Base-by-base conservation (phyloP, 768 basidiomycete species). In the Trametes gibbosa region DNA sequence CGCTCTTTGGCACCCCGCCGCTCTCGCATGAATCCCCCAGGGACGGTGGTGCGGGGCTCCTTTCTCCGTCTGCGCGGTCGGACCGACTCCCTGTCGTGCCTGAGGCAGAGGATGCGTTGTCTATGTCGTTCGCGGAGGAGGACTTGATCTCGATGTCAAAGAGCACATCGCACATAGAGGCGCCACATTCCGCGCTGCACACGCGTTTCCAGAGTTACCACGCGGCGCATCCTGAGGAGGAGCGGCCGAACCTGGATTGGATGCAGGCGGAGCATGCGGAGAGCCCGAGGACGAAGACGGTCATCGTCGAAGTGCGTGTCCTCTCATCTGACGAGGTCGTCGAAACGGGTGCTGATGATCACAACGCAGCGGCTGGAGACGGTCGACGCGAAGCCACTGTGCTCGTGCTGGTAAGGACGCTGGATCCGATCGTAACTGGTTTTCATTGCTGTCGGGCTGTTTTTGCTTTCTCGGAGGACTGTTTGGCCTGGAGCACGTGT, bases 71-170 rank as follows among this genome's bases (percentile, higher is more conserved):
- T n/a, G 79, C 78, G n/a, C 84, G 79, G 61, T 84, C 86, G 2
- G 71, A 68, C 6, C 71, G 68, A 12, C 70, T 87, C 35, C 70
- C 81, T 0, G 81, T 82, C 7, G 81, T 89, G 4, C 80, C 75
- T 6, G 86, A 86, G 69, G 13, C 74, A 77, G 42, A 65, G 25
- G 69, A 68, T 58, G 73, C 80, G 34, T 79, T 77, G 60, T 85
- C 59, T 17, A 61, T 63, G 59, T 66, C 86, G 8, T 74, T 85
- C 56, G 81, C 79, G 32, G 88, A 90, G 68, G 87, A 90, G 61
- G 88, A 89, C 67, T 70, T 89, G 55, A 83, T 84, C 13, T 80
- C 81, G 6, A 81, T 92, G 79, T 91, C 90, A 4, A 90, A 86
- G 74, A 89, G 88, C 2, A 82, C 84, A 63, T 85, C 90, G 17